A percentile compares a stretch with the other conserved stretches of the same genome.
These are phyloP conservation scores for Corrigiola litoralis DNA, from an alignment of 179 eudicot species.

Conservation along the genomic window DNA sequence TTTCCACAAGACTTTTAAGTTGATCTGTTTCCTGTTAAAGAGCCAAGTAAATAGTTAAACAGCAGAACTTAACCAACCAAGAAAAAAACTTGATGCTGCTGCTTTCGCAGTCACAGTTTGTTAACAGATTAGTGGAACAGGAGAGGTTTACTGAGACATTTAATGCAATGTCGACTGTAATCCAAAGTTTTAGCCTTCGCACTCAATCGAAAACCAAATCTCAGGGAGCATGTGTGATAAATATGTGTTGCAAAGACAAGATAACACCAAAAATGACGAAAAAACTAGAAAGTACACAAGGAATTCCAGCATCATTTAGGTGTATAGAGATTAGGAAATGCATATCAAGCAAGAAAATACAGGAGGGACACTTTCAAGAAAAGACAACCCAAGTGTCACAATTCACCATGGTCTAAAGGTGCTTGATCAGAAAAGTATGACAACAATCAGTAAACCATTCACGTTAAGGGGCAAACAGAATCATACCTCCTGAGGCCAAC, in stretches of 20 bases:
- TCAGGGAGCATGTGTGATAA: too few species aligned
- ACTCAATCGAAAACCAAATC: too few species aligned
- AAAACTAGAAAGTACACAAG: too few species aligned
- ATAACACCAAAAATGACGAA: too few species aligned
- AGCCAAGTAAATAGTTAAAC: constrained; percentile 10
- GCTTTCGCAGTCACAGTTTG: background rate
- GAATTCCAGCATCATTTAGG: too few species aligned
- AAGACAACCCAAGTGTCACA: background rate
- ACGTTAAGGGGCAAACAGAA: background rate
- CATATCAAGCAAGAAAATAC: background rate
- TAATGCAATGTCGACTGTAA: too few species aligned
- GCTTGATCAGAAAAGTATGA: background rate
- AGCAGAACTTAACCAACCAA: background rate
- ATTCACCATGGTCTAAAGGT: background rate
- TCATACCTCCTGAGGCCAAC: constrained; percentile 75
- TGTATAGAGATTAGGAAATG: too few species aligned
- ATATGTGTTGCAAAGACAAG: too few species aligned
- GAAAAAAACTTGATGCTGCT: background rate
- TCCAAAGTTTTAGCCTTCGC: too few species aligned
- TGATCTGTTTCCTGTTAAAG: constrained; percentile 53
- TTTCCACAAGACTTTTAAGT: constrained; percentile 48
- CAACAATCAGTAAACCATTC: background rate
- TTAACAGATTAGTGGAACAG: background rate
- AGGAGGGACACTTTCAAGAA: background rate
- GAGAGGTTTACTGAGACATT: too few species aligned